A percentile compares a stretch with the other conserved stretches of the same genome.
Conservation (phyloP, 202 grass and related monocot species). For the Dendrocalamus latiflorus region DNA sequence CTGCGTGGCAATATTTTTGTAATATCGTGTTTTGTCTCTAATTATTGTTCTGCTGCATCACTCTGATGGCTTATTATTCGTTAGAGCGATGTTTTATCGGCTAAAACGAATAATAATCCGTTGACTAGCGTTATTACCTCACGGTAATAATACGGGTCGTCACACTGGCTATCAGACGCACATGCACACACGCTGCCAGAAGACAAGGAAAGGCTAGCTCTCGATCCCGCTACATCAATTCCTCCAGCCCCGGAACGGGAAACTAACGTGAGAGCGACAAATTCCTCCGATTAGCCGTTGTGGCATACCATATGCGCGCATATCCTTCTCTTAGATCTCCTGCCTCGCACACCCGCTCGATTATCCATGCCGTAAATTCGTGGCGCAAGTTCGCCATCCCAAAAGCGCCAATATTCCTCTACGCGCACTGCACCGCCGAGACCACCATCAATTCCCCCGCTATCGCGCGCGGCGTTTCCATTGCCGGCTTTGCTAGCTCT, state of each 20-base stretch:
- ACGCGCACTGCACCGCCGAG: background rate
- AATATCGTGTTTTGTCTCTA: too few relatives aligned
- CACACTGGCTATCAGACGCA: too few relatives aligned
- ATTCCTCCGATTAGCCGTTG: background rate
- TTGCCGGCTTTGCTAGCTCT: constrained; percentile 2
- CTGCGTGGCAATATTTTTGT: too few relatives aligned
- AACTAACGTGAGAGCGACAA: constrained; percentile 18
- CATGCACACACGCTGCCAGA: background rate
- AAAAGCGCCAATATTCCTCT: constrained; percentile 15
- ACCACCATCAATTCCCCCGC: background rate
- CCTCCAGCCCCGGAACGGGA: constrained; percentile 16
- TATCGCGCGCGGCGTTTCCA: background rate
- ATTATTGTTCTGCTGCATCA: too few relatives aligned
- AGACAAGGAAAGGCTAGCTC: background rate
- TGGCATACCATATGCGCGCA: background rate
- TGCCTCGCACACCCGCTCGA: background rate
- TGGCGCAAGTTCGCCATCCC: background rate
- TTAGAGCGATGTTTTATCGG: too few relatives aligned
- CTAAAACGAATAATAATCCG: too few relatives aligned
- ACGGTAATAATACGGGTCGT: too few relatives aligned
- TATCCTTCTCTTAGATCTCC: constrained; percentile 11
- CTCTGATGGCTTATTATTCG: too few relatives aligned
- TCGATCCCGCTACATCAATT: background rate
- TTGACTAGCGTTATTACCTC: too few relatives aligned
- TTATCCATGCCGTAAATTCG: background rate